A percentile compares a stretch with the other conserved stretches of the same genome.
Evolutionary conservation across 352 stramenopile genomes (phyloP).

Genomic region (Saprolegnia diclina): DNA sequence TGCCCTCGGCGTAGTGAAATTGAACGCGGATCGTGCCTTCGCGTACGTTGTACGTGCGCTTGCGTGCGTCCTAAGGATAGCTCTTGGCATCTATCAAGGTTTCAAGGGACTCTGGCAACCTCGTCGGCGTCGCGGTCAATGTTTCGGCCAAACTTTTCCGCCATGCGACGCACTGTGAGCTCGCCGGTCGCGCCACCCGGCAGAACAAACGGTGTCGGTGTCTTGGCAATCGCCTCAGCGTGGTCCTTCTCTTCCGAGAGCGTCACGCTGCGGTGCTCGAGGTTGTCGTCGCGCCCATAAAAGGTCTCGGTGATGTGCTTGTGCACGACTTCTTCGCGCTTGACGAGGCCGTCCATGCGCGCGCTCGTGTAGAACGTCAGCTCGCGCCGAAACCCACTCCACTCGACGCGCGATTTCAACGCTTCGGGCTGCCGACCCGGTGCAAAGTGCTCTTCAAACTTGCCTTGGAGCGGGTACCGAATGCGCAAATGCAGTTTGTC

Average conservation of each 20-base stretch:
- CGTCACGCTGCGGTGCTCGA: slow-evolving; percentile 78
- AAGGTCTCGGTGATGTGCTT: slow-evolving; percentile 84
- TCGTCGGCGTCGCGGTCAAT: slow-evolving; percentile 43
- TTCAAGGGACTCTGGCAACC: neutral
- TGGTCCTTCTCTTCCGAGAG: slow-evolving; percentile 64
- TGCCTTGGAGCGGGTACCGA: slow-evolving; percentile 77
- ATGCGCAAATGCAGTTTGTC: slow-evolving; percentile 80
- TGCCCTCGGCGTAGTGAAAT: slow-evolving; percentile 90
- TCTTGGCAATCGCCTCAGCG: slow-evolving; percentile 53
- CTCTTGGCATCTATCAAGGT: neutral
- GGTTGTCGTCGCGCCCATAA: slow-evolving; percentile 75
- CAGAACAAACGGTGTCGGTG: slow-evolving; percentile 60
- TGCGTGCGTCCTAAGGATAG: slow-evolving; percentile 55
- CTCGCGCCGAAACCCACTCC: slow-evolving; percentile 78
- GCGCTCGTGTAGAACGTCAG: slow-evolving; percentile 89
- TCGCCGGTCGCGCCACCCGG: slow-evolving; percentile 62
- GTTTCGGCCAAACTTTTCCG: slow-evolving; percentile 86
- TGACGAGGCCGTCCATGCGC: slow-evolving; percentile 82
- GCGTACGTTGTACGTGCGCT: slow-evolving; percentile 87
- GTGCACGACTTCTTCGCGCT: slow-evolving; percentile 83
- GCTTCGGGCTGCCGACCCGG: slow-evolving; percentile 65
- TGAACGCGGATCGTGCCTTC: slow-evolving; percentile 84
- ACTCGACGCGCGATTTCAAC: slow-evolving; percentile 78
- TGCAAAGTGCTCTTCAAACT: slow-evolving; percentile 79
- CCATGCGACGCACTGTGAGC: slow-evolving; percentile 90